Percentiles rank a stretch among this genome's conserved stretches.
These are phyloP conservation scores for Boletus reticuloceps DNA, from an alignment of 768 basidiomycete species.

Conservation along the genomic window DNA sequence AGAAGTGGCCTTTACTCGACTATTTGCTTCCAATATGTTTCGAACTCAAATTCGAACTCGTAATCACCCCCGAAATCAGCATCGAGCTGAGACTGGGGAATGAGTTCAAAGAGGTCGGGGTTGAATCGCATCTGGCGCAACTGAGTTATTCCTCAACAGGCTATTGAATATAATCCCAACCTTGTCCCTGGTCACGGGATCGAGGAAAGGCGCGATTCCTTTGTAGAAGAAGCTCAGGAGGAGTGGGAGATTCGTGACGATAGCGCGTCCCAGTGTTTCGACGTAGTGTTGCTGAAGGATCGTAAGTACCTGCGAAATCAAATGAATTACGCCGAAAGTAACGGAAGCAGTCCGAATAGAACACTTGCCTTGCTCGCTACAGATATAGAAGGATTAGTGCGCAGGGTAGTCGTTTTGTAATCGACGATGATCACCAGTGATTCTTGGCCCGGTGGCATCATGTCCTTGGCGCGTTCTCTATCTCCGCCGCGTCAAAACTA, in stretches of 20 bases:
- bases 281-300: constrained; percentile 90
- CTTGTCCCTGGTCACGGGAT: constrained; percentile 88
- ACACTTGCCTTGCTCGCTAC: constrained; percentile 67
- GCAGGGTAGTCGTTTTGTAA: constrained; percentile 77
- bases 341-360: background rate
- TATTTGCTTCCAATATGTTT: constrained; percentile 78
- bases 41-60: constrained; percentile 69
- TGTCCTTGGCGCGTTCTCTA: constrained; percentile 85
- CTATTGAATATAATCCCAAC: constrained; percentile 29
- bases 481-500: constrained; percentile 5
- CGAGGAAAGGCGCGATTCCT: constrained; percentile 81
- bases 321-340: background rate
- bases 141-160: background rate
- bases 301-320: constrained; percentile 50
- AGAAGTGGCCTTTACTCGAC: constrained; percentile 48
- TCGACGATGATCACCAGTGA: constrained; percentile 82
- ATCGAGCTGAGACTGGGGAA: constrained; percentile 74
- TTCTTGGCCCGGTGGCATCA: constrained; percentile 85
- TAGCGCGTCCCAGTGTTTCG: constrained; percentile 80
- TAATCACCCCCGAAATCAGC: constrained; percentile 80
- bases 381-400: constrained; percentile 81
- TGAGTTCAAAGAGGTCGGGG: constrained; percentile 72
- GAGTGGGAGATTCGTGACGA: constrained; percentile 78
- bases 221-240: constrained; percentile 78
- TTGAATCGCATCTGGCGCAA: constrained; percentile 78